Evolutionary conservation across 2,329 filamentous ascomycete species (phyloP), one percentile per base, ranked within the genome.

Genomic region (Arthroderma sp.): DNA sequence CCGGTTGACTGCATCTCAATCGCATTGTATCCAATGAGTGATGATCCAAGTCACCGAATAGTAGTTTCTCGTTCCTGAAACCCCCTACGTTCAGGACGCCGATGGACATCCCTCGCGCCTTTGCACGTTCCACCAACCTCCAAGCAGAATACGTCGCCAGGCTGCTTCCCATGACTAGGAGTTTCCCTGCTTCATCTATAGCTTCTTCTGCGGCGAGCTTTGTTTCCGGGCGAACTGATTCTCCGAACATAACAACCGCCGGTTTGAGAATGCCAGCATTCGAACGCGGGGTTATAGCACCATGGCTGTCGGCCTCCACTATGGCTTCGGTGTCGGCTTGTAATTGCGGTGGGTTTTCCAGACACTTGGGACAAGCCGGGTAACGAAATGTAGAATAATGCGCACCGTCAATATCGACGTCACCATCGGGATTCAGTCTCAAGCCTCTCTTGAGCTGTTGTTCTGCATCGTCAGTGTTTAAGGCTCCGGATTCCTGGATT

Each of bases 131-230:
- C 1, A 83, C 86, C 44, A 98, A 64, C 47, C 89, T 73, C 87
- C 87, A 98, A 0, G 91, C 91, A 7, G 87, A 94, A 61, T 94
- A 96, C 0, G 91, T 96, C 4, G 91, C 91, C 40, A 96, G 72
- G 49, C 85, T 94, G 32, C 85, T 95, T 3, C 88, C 91, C 10
- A 96, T 62, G 6, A 96, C 75, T 22, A 96, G 69, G 32, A 96
- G 64, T 47, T 78, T 77, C 4, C 78, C 79, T 1, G 86, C 83
- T 29, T 74, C 73, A 56, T 95, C 85, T 41, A 96, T 78, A 8
- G 83, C 83, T 29, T 77, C 67, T 58, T 96, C 88, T 1, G 88
- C 89, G 0, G 78, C 79, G 1, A 68, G 62, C 61, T 93, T 95
- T 32, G 88, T 80, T 1, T 65, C 56, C 1, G 66, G 62, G 0